Conservation (phyloP, 1,284 basidiomycete species). For the Quambalaria eucalypti region DNA sequence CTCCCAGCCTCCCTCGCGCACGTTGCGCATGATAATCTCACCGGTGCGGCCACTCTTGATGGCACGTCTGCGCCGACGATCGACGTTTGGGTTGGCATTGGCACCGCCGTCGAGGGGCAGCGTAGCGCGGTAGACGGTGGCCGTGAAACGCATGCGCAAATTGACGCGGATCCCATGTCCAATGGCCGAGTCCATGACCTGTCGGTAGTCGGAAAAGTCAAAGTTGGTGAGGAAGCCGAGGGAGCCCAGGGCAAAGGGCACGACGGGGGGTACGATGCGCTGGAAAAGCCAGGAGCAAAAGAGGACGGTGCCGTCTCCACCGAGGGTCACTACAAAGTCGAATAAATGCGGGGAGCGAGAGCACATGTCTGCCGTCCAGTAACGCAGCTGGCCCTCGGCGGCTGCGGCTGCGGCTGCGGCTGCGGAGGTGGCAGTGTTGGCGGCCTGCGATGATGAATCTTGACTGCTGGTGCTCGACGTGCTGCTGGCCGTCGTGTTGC, state of each 20-base stretch:
- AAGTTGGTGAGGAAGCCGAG: conserved; percentile 98
- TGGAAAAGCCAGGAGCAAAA: conserved; percentile 99
- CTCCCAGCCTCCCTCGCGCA: conserved; percentile 40
- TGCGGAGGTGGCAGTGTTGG: conserved; percentile 4
- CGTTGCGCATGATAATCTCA: conserved; percentile 40
- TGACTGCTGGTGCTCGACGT: conserved; percentile 11
- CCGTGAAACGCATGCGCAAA: conserved; percentile 96
- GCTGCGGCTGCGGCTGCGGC: conserved; percentile 5
- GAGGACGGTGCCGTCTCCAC: conserved; percentile 94
- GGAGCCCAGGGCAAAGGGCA: conserved; percentile 95
- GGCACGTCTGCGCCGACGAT: conserved; percentile 29
- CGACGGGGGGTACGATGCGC: conserved; percentile 88
- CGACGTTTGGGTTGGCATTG: conserved; percentile 11
- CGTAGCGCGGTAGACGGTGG: conserved; percentile 68
- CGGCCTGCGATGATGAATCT: not conserved
- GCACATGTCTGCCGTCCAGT: conserved; percentile 98
- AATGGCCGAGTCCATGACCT: conserved; percentile 79
- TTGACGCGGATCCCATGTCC: conserved; percentile 94
- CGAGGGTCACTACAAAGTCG: conserved; percentile 87
- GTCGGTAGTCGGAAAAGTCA: conserved; percentile 77
- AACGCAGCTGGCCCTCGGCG: conserved; percentile 69
- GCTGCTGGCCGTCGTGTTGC: not conserved
- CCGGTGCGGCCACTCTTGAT: conserved; percentile 40
- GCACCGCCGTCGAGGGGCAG: conserved; percentile 15
- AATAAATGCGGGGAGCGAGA: conserved; percentile 81